Evolutionary conservation across 768 basidiomycete genomes (phyloP), one percentile per base, ranked within the genome.

Genomic region (Lepiota brunneoincarnata): DNA sequence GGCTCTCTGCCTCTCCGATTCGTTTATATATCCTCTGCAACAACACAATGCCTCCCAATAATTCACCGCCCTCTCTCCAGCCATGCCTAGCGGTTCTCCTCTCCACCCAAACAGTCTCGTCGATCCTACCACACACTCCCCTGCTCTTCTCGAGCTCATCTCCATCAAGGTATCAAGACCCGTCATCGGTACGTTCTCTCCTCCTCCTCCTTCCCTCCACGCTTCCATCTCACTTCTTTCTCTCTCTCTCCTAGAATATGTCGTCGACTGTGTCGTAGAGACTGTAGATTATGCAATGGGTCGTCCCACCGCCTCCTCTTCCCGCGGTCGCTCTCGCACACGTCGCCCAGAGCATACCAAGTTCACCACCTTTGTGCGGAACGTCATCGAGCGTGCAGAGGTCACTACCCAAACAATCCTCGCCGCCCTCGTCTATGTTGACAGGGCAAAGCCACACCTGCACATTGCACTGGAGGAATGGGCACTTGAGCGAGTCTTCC

Each of bases 401-500:
- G 81, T 91, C 59, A 78, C 82, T 58, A 79, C 83, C 45, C 78
- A 88, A 38, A 84, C 83, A 44, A 68, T 91, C 62, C 78, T 91
- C 54, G 82, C 81, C 31, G 69, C 88, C 6, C 81, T 91, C 49
- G 86, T 86, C 65, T 92, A 91, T 69, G 85, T 91, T 65, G 74
- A 84, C 70, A 73, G 90, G 51, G 86, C 89, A 2, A 84, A 84
- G 61, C 87, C 87, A 2, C 87, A 90, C 67, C 77, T 92, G 39
- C 86, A 88, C 64, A 91, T 91, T 59, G 87, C 87, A 7, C 74
- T 89, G 56, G 87, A 90, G 64, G 84, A 89, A 63, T 91, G 89
- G 89, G 93, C 92, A 12, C 77, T 89, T 45, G 91, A 94, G 70
- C 84, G 93, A 38, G 92, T 95, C 26, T 94, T 95, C 72, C 81